phyloP scores from a whole-genome alignment of 2,329 filamentous ascomycete species.

The Cadophora luteo-olivacea region DNA sequence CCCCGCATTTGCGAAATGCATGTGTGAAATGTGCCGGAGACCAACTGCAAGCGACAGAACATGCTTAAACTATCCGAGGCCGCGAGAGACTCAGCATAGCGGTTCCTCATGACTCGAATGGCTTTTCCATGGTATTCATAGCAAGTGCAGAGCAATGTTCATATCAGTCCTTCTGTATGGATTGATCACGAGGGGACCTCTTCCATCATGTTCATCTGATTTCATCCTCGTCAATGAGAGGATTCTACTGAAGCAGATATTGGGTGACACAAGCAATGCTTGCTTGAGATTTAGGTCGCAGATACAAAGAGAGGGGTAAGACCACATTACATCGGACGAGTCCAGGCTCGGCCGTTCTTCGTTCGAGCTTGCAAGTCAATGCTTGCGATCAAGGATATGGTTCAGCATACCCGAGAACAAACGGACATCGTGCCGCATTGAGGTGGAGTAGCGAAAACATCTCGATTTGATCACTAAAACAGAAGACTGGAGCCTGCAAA shows the following conservation, averaged over 20 bases:
- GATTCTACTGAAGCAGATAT: too few species aligned
- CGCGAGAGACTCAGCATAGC: not conserved
- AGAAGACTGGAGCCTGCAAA: too few species aligned
- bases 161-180: not conserved
- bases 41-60: not conserved
- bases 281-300: not conserved
- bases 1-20: not conserved
- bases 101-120: too few species aligned
- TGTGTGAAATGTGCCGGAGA: not conserved
- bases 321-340: not conserved
- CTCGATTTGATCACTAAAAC: too few species aligned
- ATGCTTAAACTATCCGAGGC: not conserved
- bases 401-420: not conserved
- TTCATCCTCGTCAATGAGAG: too few species aligned
- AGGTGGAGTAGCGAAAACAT: not conserved
- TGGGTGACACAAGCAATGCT: not conserved
- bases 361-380: not conserved
- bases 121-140: too few species aligned
- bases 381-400: not conserved
- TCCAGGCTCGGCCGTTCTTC: not conserved
- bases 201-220: not conserved
- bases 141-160: too few species aligned
- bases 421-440: not conserved
- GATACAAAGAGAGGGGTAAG: not conserved
- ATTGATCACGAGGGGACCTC: not conserved